phyloP scores from a whole-genome alignment of 129 eudicot species.

The carrot (Daucus carota) region DH1_v3.0 NC_030387.2:22323501-22324000 shows the following conservation, averaged over 20 bases:
- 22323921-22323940: too few species aligned
- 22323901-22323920: too few species aligned
- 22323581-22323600: too few species aligned
- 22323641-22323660: neutral
- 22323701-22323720: neutral
- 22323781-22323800: neutral
- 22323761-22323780: neutral
- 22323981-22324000: too few species aligned
- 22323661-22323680: neutral
- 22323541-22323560: too few species aligned
- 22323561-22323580: too few species aligned
- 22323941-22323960: too few species aligned
- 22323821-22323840: neutral
- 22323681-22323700: neutral
- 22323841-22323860: neutral
- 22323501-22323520: too few species aligned
- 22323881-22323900: neutral
- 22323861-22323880: neutral
- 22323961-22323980: too few species aligned
- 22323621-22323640: too few species aligned
- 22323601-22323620: too few species aligned
- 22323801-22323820: neutral
- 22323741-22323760: neutral
- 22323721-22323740: neutral
- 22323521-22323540: too few species aligned